These are phyloP conservation scores for Cynanchum wilfordii DNA, from an alignment of 257 asterid species.

Conservation along the genomic window DNA sequence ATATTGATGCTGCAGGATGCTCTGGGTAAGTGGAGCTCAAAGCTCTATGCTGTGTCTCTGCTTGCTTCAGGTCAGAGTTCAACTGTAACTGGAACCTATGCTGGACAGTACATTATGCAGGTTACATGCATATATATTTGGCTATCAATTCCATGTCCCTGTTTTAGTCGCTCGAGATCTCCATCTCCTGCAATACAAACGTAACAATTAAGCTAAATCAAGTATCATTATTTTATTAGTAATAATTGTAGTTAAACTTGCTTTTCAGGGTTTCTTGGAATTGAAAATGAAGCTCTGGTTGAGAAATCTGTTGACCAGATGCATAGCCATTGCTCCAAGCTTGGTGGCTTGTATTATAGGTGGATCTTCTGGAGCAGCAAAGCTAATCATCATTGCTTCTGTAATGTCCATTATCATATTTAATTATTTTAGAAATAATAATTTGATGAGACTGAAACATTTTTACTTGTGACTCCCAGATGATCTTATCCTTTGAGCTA, in stretches of 20 bases:
- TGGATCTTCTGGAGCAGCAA: conserved; percentile 81
- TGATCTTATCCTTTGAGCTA: conserved; percentile 87
- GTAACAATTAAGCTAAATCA: too few species aligned
- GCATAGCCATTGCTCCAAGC: conserved; percentile 87
- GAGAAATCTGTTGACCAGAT: conserved; percentile 70
- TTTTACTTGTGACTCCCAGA: conserved; percentile 34
- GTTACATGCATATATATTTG: conserved; percentile 18
- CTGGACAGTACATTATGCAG: conserved; percentile 98
- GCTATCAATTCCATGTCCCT: not conserved
- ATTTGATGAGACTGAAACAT: not conserved
- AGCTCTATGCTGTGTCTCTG: conserved; percentile 85
- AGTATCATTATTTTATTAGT: not conserved
- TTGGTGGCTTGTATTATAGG: conserved; percentile 63
- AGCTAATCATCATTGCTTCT: conserved; percentile 71
- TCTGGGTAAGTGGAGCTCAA: conserved; percentile 86
- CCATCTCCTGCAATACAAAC: too few species aligned
- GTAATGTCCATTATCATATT: conserved; percentile 1
- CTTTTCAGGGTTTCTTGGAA: conserved; percentile 74
- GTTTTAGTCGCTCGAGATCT: not conserved
- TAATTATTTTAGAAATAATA: not conserved
- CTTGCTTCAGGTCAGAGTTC: conserved; percentile 97
- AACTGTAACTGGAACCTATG: conserved; percentile 95
- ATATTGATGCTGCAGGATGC: conserved; percentile 47
- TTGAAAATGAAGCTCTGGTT: conserved; percentile 78
- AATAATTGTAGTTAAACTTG: too few species aligned